phyloP scores from a whole-genome alignment of 2,329 filamentous ascomycete species.

The Phoma sp. region DNA sequence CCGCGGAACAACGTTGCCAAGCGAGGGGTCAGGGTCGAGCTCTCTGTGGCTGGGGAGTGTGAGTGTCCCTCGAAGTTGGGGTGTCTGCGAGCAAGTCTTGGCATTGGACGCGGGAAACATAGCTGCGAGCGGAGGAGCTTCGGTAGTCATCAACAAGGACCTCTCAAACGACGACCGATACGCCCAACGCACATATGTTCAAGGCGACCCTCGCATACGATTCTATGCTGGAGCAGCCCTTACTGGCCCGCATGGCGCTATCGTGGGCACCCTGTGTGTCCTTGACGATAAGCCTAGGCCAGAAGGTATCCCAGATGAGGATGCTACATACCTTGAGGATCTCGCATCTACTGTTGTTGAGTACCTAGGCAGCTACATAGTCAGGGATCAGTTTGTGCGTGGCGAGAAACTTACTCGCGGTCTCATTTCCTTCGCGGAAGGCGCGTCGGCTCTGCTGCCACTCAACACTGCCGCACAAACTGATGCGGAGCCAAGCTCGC shows the following conservation, averaged over 20 bases:
- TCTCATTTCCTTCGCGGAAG: conserved; percentile 40
- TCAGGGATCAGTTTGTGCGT: conserved; percentile 32
- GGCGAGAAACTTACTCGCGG: conserved; percentile 42
- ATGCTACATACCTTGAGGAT: conserved; percentile 27
- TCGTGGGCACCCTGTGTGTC: conserved; percentile 35
- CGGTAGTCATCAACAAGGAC: conserved; percentile 22
- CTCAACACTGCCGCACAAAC: conserved; percentile 6
- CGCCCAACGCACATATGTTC: conserved; percentile 25
- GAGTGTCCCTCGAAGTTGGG: conserved; percentile 35
- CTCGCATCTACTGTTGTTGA: conserved; percentile 34
- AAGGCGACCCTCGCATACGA: conserved; percentile 14
- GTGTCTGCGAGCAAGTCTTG: conserved; percentile 33
- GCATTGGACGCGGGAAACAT: conserved; percentile 7
- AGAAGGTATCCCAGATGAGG: conserved; percentile 18
- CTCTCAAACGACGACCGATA: conserved; percentile 17
- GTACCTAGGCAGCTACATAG: conserved; percentile 35
- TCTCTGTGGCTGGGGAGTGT: conserved; percentile 39
- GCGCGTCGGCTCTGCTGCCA: conserved; percentile 28
- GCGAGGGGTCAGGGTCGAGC: conserved; percentile 3
- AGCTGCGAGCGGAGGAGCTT: background rate
- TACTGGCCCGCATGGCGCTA: conserved; percentile 27
- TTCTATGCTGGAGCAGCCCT: conserved; percentile 41
- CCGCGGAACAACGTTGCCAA: conserved; percentile 1
- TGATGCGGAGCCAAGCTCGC: too few species aligned
- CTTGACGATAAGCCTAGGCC: conserved; percentile 29